Conservation (phyloP, 108 stramenopile species). For the Fragilaria crotonensis region DNA sequence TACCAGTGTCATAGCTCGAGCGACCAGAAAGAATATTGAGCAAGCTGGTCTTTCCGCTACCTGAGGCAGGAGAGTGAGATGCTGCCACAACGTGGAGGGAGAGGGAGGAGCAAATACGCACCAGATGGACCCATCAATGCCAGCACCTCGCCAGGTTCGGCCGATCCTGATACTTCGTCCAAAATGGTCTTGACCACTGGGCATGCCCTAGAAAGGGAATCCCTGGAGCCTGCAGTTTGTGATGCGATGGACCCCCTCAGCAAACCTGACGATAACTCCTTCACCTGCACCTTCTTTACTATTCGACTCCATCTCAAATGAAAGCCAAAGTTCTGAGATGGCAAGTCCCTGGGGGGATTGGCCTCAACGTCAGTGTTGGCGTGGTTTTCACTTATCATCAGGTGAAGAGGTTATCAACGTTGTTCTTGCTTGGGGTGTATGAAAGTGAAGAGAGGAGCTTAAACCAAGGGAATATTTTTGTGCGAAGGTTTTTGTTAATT, state of each 20-base stretch:
- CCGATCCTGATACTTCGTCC: slow-evolving; percentile 48
- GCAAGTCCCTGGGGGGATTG: too few relatives aligned
- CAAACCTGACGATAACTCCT: slow-evolving; percentile 20
- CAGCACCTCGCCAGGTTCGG: slow-evolving; percentile 55
- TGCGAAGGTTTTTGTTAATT: too few relatives aligned
- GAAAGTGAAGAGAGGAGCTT: too few relatives aligned
- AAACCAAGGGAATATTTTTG: too few relatives aligned
- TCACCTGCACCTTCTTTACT: slow-evolving; percentile 31
- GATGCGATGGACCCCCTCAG: slow-evolving; percentile 33
- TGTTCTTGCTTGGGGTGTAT: too few relatives aligned
- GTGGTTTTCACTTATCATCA: too few relatives aligned
- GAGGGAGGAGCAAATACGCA: background rate
- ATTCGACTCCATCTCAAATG: slow-evolving; percentile 36
- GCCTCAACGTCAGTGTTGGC: too few relatives aligned
- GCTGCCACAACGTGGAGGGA: background rate
- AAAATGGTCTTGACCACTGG: slow-evolving; percentile 38
- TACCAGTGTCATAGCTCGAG: slow-evolving; percentile 35
- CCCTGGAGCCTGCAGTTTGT: slow-evolving; percentile 5
- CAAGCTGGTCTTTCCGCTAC: slow-evolving; percentile 51
- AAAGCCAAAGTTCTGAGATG: slow-evolving; percentile 1
- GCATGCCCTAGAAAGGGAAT: background rate
- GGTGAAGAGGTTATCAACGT: too few relatives aligned
- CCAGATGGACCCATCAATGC: slow-evolving; percentile 76
- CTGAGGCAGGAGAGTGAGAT: background rate
- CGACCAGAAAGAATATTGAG: slow-evolving; percentile 59